Conservation (phyloP, 1,284 basidiomycete genomes). For the Papiliotrema terrestris region DNA sequence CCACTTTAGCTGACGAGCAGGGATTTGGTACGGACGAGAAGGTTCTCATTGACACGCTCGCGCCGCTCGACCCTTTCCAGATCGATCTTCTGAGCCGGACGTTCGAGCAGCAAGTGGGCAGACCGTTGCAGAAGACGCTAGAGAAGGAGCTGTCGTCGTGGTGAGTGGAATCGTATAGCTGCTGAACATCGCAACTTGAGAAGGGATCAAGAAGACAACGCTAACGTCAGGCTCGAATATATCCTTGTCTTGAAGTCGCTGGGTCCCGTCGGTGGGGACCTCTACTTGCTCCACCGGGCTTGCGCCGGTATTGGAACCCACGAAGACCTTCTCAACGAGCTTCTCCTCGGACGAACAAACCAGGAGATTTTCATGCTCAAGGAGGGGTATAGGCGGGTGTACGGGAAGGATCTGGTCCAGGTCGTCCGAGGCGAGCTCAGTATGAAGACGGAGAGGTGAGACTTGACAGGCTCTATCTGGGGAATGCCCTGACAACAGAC, state of each 20-base stretch:
- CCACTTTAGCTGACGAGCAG: constrained; percentile 13
- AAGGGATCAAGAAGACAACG: neutral
- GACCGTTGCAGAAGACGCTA: constrained; percentile 37
- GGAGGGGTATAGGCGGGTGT: constrained; percentile 42
- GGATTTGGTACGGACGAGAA: constrained; percentile 49
- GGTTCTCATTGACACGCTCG: constrained; percentile 41
- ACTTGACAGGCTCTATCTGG: neutral
- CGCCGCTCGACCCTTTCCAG: constrained; percentile 47
- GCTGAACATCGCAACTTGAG: no score
- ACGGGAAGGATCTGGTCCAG: constrained; percentile 41
- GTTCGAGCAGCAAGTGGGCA: constrained; percentile 44
- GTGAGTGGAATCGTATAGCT: constrained; percentile 18
- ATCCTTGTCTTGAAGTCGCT: constrained; percentile 43
- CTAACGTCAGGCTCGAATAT: constrained; percentile 41
- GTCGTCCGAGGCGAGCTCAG: constrained; percentile 47
- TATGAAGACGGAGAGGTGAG: constrained; percentile 49
- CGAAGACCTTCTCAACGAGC: constrained; percentile 48
- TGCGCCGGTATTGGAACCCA: constrained; percentile 48
- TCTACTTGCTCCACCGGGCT: constrained; percentile 43
- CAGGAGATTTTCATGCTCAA: constrained; percentile 49
- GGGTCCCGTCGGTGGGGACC: constrained; percentile 47
- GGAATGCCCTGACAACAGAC: constrained; percentile 13
- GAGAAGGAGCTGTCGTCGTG: constrained; percentile 49
- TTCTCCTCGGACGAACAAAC: constrained; percentile 47
- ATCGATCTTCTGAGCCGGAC: constrained; percentile 44